Base-by-base conservation (phyloP, 352 stramenopile species). In the Pythium guiyangense region DNA sequence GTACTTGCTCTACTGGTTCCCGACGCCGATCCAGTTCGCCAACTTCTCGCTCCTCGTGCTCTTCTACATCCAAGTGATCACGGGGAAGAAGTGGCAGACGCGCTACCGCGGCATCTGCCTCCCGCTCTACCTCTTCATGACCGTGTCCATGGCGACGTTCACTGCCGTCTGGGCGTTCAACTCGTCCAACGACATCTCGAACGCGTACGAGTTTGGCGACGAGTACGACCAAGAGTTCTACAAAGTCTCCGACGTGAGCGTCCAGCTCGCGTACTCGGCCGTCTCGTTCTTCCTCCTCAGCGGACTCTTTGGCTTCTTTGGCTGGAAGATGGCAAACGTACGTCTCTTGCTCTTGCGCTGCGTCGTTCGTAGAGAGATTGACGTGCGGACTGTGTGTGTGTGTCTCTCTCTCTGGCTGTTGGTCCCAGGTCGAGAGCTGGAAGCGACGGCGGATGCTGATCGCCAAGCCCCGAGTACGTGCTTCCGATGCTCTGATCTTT, bases 31-130 rank as follows among this genome's bases (percentile, higher is more conserved):
- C 66, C 84, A 94, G 69, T 94, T 94, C 64, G 84, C 84, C 76
- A 94, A 92, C 64, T 94, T 94, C 57, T 91, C 84, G 62, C 73
- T 94, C 46, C 76, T 94, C 34, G 77, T 94, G 43, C 80, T 94
- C 34, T 94, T 94, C 60, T 94, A 94, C 73, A 91, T 94, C 44
- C 84, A 94, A 68, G 84, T 94, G 35, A 72, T 94, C 60, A 91
- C 84, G 35, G 84, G 82, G 25, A 75, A 79, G 49, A 71, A 80
- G 52, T 94, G 84, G 84, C 71, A 74, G 49, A 69, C 71, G 46
- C 74, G 68, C 46, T 94, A 81, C 81, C 81, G 84, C 54, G 84
- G 71, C 31, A 78, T 94, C n/a, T 92, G 82, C 66, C 64, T 94
- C 29, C 84, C 84, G 56, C 77, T 94, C 49, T 94, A 94, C 63